Percentiles rank a stretch among this genome's conserved stretches.
These are phyloP conservation scores for Citrus sinensis DNA, from an alignment of 345 rosid species.

Conservation along the genomic window DVS_A1.0 CM039168.1:19107001-19107500, in stretches of 20 bases:
- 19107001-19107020: neutral
- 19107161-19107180: conserved; percentile 8
- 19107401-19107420: conserved; percentile 39
- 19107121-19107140: conserved; percentile 38
- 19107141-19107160: conserved; percentile 19
- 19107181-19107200: conserved; percentile 36
- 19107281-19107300: neutral
- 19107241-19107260: conserved; percentile 68
- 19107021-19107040: neutral
- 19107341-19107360: neutral
- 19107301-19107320: neutral
- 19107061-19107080: conserved; percentile 13
- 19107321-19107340: too few species aligned
- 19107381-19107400: conserved; percentile 30
- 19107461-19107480: conserved; percentile 16
- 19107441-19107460: conserved; percentile 36
- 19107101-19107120: conserved; percentile 35
- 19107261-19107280: conserved; percentile 12
- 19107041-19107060: neutral
- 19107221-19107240: conserved; percentile 77
- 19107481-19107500: conserved; percentile 20
- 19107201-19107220: conserved; percentile 47
- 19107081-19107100: conserved; percentile 16
- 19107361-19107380: conserved; percentile 7
- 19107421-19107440: conserved; percentile 60